phyloP scores from a whole-genome alignment of 176 grass and related monocot species.

The Pharus latifolius region DNA sequence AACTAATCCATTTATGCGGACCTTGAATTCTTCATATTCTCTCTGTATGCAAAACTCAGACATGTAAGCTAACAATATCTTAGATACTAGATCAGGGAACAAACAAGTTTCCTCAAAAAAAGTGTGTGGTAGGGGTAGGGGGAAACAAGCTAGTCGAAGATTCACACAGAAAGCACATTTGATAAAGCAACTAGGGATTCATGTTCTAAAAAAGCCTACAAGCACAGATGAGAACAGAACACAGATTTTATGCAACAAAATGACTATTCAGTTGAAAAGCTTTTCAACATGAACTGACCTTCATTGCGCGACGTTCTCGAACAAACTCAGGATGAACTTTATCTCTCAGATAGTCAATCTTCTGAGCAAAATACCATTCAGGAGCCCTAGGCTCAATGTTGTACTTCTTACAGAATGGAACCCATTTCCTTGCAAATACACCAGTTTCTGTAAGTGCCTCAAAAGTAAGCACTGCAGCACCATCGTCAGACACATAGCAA shows the following conservation, averaged over 20 bases:
- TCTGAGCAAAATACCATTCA: slow-evolving; percentile 43
- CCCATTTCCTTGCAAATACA: too few relatives aligned
- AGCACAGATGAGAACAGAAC: neutral
- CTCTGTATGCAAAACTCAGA: slow-evolving; percentile 15
- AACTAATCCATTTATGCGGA: slow-evolving; percentile 33
- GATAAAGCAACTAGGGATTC: too few relatives aligned
- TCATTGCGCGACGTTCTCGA: slow-evolving; percentile 40
- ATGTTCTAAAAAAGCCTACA: too few relatives aligned
- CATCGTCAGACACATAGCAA: too few relatives aligned
- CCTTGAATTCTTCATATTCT: slow-evolving; percentile 42
- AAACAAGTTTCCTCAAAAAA: too few relatives aligned
- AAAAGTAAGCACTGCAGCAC: too few relatives aligned
- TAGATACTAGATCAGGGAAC: too few relatives aligned
- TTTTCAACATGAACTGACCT: slow-evolving; percentile 6
- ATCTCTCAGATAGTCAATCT: slow-evolving; percentile 44
- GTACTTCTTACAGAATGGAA: too few relatives aligned
- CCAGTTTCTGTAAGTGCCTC: too few relatives aligned
- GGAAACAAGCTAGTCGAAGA: neutral
- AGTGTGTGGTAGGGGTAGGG: too few relatives aligned
- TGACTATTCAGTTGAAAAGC: neutral
- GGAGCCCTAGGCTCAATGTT: too few relatives aligned
- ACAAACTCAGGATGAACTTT: slow-evolving; percentile 51
- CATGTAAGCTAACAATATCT: neutral
- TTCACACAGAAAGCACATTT: neutral
- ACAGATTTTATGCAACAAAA: neutral